A percentile compares a stretch with the other conserved stretches of the same genome.
phyloP scores from a whole-genome alignment of 108 stramenopile genomes.

The Skeletonema tropicum region DNA sequence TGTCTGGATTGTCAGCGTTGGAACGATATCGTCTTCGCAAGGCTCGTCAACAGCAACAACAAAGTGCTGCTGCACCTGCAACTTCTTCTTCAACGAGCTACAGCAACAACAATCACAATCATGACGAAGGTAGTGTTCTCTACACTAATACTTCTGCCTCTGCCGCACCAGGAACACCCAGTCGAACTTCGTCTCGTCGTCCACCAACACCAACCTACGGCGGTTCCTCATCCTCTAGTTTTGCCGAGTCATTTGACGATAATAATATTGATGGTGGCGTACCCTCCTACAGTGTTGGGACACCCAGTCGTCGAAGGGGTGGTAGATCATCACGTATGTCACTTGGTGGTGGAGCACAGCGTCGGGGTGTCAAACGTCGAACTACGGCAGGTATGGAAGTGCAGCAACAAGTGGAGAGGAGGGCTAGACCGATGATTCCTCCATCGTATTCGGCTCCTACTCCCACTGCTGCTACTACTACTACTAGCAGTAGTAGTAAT shows the following conservation, averaged over 20 bases:
- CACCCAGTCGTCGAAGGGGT: slow-evolving; percentile 24
- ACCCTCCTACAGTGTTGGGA: background rate
- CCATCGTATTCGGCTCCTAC: background rate
- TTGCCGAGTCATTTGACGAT: slow-evolving; percentile 11
- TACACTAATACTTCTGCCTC: too few species aligned
- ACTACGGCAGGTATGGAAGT: background rate
- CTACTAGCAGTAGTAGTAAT: background rate
- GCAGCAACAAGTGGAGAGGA: slow-evolving; percentile 8
- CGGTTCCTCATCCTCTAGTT: slow-evolving; percentile 7
- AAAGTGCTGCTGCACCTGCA: background rate
- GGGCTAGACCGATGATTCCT: background rate
- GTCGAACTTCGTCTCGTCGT: background rate
- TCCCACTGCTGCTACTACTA: too few species aligned
- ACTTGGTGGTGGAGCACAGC: slow-evolving; percentile 26
- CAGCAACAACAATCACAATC: background rate
- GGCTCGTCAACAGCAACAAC: background rate
- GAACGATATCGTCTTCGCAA: slow-evolving; percentile 34
- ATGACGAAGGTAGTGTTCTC: background rate
- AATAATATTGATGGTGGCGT: slow-evolving; percentile 7
- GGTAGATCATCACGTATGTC: slow-evolving; percentile 15
- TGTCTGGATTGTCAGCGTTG: slow-evolving; percentile 25
- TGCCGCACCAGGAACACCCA: too few species aligned
- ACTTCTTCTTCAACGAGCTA: background rate
- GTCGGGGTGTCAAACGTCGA: slow-evolving; percentile 13
- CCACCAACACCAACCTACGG: slow-evolving; percentile 2